phyloP scores from a whole-genome alignment of 148 eudicot genomes.

The Nyssa sinensis region DNA sequence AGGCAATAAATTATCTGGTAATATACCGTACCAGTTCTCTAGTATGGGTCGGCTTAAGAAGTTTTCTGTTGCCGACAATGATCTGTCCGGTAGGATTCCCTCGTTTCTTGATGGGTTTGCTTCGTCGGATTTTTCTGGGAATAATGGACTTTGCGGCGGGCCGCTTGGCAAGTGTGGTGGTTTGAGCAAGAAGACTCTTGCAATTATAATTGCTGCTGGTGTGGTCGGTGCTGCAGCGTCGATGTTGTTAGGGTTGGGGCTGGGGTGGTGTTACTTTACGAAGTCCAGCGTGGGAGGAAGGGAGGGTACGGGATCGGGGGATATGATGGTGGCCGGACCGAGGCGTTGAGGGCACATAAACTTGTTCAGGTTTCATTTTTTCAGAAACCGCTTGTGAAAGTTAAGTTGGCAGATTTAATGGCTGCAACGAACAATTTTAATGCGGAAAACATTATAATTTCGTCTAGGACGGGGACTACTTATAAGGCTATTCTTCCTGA shows the following conservation, averaged over 20 bases:
- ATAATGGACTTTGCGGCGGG: conserved; percentile 63
- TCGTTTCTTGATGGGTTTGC: conserved; percentile 20
- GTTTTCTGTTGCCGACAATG: conserved; percentile 49
- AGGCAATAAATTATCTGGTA: conserved; percentile 54
- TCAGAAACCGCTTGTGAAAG: conserved; percentile 60
- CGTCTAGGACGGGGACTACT: conserved; percentile 68
- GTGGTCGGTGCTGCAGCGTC: conserved; percentile 62
- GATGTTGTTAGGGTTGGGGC: conserved; percentile 48
- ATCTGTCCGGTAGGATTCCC: conserved; percentile 59
- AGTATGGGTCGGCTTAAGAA: conserved; percentile 45
- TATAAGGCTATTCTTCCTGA: conserved; percentile 67
- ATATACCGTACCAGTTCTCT: conserved; percentile 44
- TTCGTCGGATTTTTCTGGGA: conserved; percentile 41
- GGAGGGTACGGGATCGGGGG: conserved; percentile 36
- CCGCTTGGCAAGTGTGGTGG: conserved; percentile 62
- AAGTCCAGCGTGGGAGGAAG: conserved; percentile 15
- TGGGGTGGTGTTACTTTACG: conserved; percentile 61
- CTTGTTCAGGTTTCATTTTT: conserved; percentile 53
- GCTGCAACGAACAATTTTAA: conserved; percentile 50
- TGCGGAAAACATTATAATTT: conserved; percentile 34
- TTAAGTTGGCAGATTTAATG: conserved; percentile 63
- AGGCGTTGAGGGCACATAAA: conserved; percentile 44
- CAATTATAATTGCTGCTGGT: conserved; percentile 65
- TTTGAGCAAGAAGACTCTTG: conserved; percentile 51
- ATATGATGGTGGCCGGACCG: conserved; percentile 45